Evolutionary conservation across 169 alveolate genomes (phyloP), one percentile per base, ranked within the genome.

Genomic region (Plasmodium cynomolgi): DNA sequence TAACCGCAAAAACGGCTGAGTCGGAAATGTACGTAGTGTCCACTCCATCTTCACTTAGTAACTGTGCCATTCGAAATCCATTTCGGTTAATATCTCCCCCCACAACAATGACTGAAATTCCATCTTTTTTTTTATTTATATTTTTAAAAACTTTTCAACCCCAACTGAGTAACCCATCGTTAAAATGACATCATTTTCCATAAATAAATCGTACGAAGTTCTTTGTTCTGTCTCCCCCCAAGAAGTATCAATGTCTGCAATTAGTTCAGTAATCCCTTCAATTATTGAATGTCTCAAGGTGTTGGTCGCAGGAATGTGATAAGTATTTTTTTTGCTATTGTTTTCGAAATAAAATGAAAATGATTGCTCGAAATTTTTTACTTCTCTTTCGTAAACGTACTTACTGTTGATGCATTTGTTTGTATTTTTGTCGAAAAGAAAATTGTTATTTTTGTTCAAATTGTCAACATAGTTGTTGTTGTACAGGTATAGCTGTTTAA

Each of bases 171-270:
- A 88, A 6, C 94, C 94, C 73, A 79, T 58, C 4, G 94, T 88
- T 80, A 88, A 88, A 79, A 88, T 88, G 1, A 88, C 94, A 88
- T 88, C 94, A 88, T 88, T 88, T 75, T 88, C 94, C 88, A 81
- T 88, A 80, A 88, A 88, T 37, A 88, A 77, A 47, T 88, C 94
- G 54, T 88, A 88, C 1, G 94, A 88, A 20, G 94, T 88, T 80
- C 94, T 88, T 88, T 88, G 94, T 88, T 88, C 94, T 58, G 94
- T 80, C 44, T 88, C 94, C 3, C 74, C 94, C 94, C 94, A 88
- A 2, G 94, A 88, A 26, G 82, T 58, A 23, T 88, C 94, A 33
- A 88, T 88, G 31, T 88, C 94, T 17, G 94, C 94, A 20, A 88
- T 88, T 6, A 88, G 15, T 79, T 88, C 94, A 0, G 86, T 62